phyloP scores from a whole-genome alignment of 257 asterid species.

The Lithospermum erythrorhizon region DNA sequence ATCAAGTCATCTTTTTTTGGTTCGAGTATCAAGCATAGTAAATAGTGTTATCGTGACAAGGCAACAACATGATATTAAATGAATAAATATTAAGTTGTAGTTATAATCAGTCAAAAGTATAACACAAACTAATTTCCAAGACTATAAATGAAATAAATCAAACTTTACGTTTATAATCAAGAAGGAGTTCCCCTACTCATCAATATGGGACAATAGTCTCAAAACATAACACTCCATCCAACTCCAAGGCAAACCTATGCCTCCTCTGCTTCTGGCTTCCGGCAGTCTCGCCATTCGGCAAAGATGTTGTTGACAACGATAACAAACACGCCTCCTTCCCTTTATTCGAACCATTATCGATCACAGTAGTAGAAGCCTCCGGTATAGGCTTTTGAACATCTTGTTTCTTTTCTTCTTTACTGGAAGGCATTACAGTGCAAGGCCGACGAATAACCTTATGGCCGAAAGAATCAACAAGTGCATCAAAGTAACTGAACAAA shows the following conservation, averaged over 20 bases:
- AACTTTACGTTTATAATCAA: too few relatives aligned
- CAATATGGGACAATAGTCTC: slow-evolving; percentile 32
- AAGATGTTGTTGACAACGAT: neutral
- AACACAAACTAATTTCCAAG: too few relatives aligned
- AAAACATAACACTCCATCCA: slow-evolving; percentile 40
- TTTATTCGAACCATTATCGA: slow-evolving; percentile 10
- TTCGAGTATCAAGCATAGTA: too few relatives aligned
- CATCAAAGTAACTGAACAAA: slow-evolving; percentile 19
- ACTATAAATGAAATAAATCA: too few relatives aligned
- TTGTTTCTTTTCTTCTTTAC: neutral
- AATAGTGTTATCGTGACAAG: too few relatives aligned
- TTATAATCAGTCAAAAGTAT: too few relatives aligned
- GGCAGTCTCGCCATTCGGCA: neutral
- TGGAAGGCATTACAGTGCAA: neutral
- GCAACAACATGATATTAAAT: too few relatives aligned
- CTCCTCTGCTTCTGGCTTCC: slow-evolving; percentile 10
- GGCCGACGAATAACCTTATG: slow-evolving; percentile 2
- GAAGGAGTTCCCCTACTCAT: too few relatives aligned
- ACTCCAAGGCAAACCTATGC: slow-evolving; percentile 43
- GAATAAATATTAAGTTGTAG: too few relatives aligned
- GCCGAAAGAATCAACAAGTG: slow-evolving; percentile 16
- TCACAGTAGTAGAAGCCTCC: neutral
- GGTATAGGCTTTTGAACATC: neutral
- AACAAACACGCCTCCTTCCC: slow-evolving; percentile 9
- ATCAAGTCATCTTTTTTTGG: too few relatives aligned